phyloP scores from a whole-genome alignment of 148 eudicot species.

The Spergularia bocconei region DNA sequence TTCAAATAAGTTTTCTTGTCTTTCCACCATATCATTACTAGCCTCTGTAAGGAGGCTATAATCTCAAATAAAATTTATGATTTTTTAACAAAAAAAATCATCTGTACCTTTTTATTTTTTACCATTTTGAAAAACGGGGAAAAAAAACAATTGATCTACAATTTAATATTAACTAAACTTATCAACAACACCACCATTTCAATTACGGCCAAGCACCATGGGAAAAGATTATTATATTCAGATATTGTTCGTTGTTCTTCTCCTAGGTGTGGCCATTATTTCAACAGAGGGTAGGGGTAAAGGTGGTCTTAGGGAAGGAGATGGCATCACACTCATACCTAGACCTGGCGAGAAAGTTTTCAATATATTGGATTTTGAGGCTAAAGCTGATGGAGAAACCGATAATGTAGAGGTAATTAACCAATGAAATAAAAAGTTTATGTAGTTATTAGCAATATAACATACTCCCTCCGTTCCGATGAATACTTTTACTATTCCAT shows the following conservation, averaged over 20 bases:
- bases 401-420: constrained; percentile 40
- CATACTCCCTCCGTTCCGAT: too few species aligned
- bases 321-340: constrained; percentile 27
- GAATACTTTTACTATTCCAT: too few species aligned
- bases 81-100: not conserved
- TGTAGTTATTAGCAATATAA: too few species aligned
- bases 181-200: not conserved
- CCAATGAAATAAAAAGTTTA: not conserved
- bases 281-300: constrained; percentile 21
- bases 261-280: constrained; percentile 7
- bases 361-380: constrained; percentile 45
- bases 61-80: not conserved
- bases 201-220: constrained; percentile 13
- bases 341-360: constrained; percentile 37
- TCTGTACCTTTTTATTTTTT: not conserved
- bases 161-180: not conserved
- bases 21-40: not conserved
- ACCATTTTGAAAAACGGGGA: not conserved
- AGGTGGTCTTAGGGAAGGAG: constrained; percentile 30
- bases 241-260: not conserved
- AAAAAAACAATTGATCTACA: too few species aligned
- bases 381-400: constrained; percentile 30
- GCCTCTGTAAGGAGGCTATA: constrained; percentile 27
- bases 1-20: not conserved
- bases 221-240: constrained; percentile 1